Evolutionary conservation across 805 yeast species (phyloP), one percentile per base, ranked within the genome.

Genomic region (Schizosaccharomyces japonicus): DNA sequence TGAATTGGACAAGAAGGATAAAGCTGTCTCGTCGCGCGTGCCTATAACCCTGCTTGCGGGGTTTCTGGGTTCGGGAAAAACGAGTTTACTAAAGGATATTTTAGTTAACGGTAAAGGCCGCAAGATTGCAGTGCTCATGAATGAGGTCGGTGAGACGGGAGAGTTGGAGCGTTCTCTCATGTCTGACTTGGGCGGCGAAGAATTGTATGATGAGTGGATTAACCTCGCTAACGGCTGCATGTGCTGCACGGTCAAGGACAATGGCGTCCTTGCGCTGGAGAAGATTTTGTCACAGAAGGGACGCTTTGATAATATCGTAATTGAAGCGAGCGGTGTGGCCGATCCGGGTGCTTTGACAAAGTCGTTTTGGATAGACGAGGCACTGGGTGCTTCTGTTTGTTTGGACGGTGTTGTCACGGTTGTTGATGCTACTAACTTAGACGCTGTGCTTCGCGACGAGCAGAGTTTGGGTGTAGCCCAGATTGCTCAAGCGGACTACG

Each of bases 361-460:
- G 52, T 87, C 87, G 95, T 90, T 90, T 62, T 90, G 98, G 98
- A 68, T 85, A 28, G 98, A 90, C 59, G 87, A 81, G 23, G 95
- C 85, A 0, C 66, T 90, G 50, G 70, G 77, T 13, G 76, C 94
- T 3, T 77, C 76, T 53, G 83, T 90, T 1, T 80, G 81, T 58
- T 77, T 90, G 29, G 96, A 87, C 60, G 94, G 94, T 0, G 82
- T 87, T 4, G 71, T 90, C 11, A 80, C 95, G 0, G 95, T 87
- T 2, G 65, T 90, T 39, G 96, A 87, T 51, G 53, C 60, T 17
- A 60, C 62, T 40, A 75, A 73, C 15, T 47, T 49, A 8, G 64
- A 63, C 28, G 64, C 68, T 4, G 57, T 75, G 11, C 78, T 93
- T 0, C 78, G 93, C 1, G 95, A 96, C 0, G 30, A 27, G 7